Evolutionary conservation across 2,329 filamentous ascomycete genomes (phyloP).

Genomic region (Aureobasidium namibiae): DNA sequence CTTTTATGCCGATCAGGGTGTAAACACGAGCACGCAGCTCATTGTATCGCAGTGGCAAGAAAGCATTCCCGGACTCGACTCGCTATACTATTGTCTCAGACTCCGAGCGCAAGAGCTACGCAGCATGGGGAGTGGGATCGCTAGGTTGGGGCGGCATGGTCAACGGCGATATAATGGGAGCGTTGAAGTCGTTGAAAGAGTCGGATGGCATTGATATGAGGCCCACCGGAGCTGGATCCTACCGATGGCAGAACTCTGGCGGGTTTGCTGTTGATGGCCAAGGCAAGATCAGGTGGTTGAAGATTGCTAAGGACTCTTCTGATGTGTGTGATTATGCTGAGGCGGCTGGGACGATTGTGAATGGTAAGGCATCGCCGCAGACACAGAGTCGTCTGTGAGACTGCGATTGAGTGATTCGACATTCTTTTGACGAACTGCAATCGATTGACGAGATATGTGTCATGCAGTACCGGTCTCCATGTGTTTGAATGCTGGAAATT

Average conservation of each 20-base stretch:
- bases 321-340: constrained; percentile 48
- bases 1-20: background rate
- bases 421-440: background rate
- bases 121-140: constrained; percentile 57
- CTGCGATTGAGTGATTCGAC: background rate
- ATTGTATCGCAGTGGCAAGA: constrained; percentile 18
- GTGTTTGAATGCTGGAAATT: too few relatives aligned
- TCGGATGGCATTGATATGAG: constrained; percentile 16
- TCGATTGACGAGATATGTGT: background rate
- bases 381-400: background rate
- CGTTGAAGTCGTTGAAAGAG: constrained; percentile 15
- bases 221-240: constrained; percentile 42
- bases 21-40: background rate
- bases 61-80: constrained; percentile 10
- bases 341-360: constrained; percentile 27
- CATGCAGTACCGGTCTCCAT: too few relatives aligned
- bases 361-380: background rate
- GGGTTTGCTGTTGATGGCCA: constrained; percentile 52
- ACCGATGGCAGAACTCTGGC: constrained; percentile 60
- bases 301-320: constrained; percentile 41
- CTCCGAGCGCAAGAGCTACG: constrained; percentile 51
- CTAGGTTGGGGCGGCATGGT: constrained; percentile 56
- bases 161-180: constrained; percentile 23
- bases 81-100: constrained; percentile 50
- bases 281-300: constrained; percentile 47